Percentiles rank a stretch among this genome's conserved stretches.
phyloP scores from a whole-genome alignment of 1,284 basidiomycete species.

The Volvariella volvacea region DNA sequence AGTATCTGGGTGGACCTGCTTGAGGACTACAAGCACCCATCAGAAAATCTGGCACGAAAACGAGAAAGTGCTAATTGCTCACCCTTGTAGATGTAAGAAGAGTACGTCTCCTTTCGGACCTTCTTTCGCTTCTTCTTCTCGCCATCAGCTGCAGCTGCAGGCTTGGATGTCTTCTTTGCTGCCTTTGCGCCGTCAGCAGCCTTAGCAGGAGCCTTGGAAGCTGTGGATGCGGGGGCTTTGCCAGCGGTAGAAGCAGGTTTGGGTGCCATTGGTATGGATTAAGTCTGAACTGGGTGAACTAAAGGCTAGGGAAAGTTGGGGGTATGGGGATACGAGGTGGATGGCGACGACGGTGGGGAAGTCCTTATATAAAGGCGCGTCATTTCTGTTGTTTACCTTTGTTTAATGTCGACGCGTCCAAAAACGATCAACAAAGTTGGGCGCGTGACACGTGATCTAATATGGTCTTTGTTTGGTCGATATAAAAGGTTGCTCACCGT shows the following conservation, averaged over 20 bases:
- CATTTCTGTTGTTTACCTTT: conserved; percentile 26
- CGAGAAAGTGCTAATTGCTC: conserved; percentile 18
- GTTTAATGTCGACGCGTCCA: conserved; percentile 27
- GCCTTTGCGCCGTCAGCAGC: conserved; percentile 66
- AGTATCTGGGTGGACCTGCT: conserved; percentile 93
- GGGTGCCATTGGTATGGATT: conserved; percentile 50
- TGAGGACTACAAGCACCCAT: conserved; percentile 51
- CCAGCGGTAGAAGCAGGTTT: conserved; percentile 80
- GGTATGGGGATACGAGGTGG: conserved; percentile 9
- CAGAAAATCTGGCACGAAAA: conserved; percentile 8
- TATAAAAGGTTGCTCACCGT: conserved; percentile 12
- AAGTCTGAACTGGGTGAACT: conserved; percentile 1
- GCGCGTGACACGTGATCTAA: conserved; percentile 2
- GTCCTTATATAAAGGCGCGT: conserved; percentile 24
- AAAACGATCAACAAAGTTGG: conserved; percentile 12
- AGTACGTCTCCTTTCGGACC: conserved; percentile 86
- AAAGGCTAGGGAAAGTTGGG: too few relatives aligned
- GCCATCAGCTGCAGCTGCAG: conserved; percentile 54
- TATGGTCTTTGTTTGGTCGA: not conserved
- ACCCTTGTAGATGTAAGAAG: conserved; percentile 94
- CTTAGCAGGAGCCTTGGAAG: conserved; percentile 75
- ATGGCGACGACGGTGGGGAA: conserved; percentile 8
- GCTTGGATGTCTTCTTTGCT: conserved; percentile 76
- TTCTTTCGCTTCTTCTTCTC: conserved; percentile 92
- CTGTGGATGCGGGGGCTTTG: conserved; percentile 73